Evolutionary conservation across 371 early-diverging fungal species (phyloP).

Genomic region (Coemansia sp.): DNA sequence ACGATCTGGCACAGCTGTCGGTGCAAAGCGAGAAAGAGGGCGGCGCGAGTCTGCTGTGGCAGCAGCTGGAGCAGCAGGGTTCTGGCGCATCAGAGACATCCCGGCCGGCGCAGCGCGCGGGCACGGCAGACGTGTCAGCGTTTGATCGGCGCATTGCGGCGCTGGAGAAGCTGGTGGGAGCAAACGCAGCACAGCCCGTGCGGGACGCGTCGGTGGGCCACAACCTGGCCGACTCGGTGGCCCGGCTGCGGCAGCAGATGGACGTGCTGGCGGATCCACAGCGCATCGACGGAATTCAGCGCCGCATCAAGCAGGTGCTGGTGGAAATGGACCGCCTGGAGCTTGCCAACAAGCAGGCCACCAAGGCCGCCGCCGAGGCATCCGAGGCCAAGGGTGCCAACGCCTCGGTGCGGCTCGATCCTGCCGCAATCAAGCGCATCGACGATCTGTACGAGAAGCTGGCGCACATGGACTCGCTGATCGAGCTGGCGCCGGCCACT

Average conservation of each 20-base stretch:
- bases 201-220: slow-evolving; percentile 41
- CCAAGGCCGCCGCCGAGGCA: slow-evolving; percentile 6
- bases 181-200: slow-evolving; percentile 60
- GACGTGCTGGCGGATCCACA: slow-evolving; percentile 75
- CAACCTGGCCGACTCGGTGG: slow-evolving; percentile 66
- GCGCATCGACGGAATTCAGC: slow-evolving; percentile 71
- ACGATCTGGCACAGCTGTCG: slow-evolving; percentile 63
- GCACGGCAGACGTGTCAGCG: slow-evolving; percentile 44
- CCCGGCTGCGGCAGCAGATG: slow-evolving; percentile 79
- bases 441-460: slow-evolving; percentile 70
- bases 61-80: slow-evolving; percentile 23
- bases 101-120: neutral
- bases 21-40: slow-evolving; percentile 40
- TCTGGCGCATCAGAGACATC: neutral
- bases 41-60: slow-evolving; percentile 12
- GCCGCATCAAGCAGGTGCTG: slow-evolving; percentile 69
- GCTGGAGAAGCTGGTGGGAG: slow-evolving; percentile 80
- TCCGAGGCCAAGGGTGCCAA: neutral
- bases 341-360: slow-evolving; percentile 27
- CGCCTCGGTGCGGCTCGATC: slow-evolving; percentile 23
- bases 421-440: slow-evolving; percentile 57
- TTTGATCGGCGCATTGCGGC: slow-evolving; percentile 78
- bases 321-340: slow-evolving; percentile 75
- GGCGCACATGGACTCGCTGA: slow-evolving; percentile 75
- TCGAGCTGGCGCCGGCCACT: slow-evolving; percentile 76